Percentiles rank a stretch among this genome's conserved stretches.
These are phyloP conservation scores for Saururus chinensis DNA, from an alignment of 164 flowering plant species.

Conservation along the genomic window DNA sequence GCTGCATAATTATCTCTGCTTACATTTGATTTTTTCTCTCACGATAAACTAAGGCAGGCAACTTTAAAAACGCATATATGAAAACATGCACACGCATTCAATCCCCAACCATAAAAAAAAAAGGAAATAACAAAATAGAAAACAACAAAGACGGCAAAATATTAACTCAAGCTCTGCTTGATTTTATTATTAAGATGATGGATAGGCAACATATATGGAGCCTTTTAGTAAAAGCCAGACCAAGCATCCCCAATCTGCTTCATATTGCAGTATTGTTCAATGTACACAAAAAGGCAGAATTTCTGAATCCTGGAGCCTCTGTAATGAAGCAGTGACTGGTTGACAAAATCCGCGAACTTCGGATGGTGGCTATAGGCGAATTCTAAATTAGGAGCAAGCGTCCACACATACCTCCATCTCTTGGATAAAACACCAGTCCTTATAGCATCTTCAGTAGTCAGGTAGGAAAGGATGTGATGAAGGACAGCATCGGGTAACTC, in stretches of 20 bases:
- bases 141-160: neutral
- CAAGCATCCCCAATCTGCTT: neutral
- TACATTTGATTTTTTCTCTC: too few species aligned
- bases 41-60: too few species aligned
- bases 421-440: neutral
- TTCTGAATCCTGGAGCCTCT: neutral
- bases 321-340: neutral
- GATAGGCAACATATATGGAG: neutral
- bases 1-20: too few species aligned
- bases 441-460: neutral
- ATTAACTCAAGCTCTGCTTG: neutral
- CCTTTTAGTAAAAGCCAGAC: neutral
- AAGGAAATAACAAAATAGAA: neutral
- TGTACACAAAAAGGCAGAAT: neutral
- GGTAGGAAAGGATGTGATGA: neutral
- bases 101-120: too few species aligned
- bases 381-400: neutral
- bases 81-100: too few species aligned
- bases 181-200: too few species aligned
- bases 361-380: neutral
- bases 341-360: neutral
- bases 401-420: slow-evolving; percentile 1
- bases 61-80: too few species aligned
- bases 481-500: slow-evolving; percentile 1
- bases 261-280: neutral